Conservation (phyloP, 2,329 filamentous ascomycete species). For the Sporothrix pseudoabietina region DNA sequence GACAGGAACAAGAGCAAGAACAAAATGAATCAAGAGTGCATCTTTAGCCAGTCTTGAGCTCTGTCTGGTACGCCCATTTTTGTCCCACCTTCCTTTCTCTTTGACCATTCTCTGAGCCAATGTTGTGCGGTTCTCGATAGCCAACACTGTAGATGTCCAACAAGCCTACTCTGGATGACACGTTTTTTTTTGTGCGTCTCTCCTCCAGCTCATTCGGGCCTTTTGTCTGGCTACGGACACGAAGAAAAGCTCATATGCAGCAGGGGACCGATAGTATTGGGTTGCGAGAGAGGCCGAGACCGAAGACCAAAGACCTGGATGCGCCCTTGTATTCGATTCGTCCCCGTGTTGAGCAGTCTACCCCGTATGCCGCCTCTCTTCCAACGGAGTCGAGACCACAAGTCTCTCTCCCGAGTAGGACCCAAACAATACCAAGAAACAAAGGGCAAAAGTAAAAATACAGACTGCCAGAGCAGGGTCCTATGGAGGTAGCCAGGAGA, state of each 20-base stretch:
- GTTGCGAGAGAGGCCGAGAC: not conserved
- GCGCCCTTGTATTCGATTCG: not conserved
- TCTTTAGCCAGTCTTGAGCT: not conserved
- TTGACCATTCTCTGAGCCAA: constrained; percentile 6
- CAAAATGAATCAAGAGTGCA: constrained; percentile 15
- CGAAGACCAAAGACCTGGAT: not conserved
- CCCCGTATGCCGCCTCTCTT: not conserved
- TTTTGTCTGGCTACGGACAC: constrained; percentile 5
- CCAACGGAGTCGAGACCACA: constrained; percentile 8
- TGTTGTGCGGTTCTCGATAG: not conserved
- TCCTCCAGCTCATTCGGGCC: constrained; percentile 20
- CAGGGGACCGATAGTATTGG: not conserved
- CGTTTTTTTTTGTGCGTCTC: not conserved
- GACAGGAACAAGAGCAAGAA: not conserved
- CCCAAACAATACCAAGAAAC: constrained; percentile 32
- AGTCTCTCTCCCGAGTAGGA: not conserved
- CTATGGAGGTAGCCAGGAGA: not conserved
- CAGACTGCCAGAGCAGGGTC: constrained; percentile 14
- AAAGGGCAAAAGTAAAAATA: not conserved
- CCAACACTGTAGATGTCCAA: constrained; percentile 22
- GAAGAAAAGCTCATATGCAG: not conserved
- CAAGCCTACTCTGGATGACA: constrained; percentile 12
- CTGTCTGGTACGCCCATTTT: constrained; percentile 19
- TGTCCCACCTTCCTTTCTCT: not conserved
- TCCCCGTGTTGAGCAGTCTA: not conserved